Evolutionary conservation across 1,284 basidiomycete genomes (phyloP), one percentile per base, ranked within the genome.

Genomic region (Rhodotorula sp.): DNA sequence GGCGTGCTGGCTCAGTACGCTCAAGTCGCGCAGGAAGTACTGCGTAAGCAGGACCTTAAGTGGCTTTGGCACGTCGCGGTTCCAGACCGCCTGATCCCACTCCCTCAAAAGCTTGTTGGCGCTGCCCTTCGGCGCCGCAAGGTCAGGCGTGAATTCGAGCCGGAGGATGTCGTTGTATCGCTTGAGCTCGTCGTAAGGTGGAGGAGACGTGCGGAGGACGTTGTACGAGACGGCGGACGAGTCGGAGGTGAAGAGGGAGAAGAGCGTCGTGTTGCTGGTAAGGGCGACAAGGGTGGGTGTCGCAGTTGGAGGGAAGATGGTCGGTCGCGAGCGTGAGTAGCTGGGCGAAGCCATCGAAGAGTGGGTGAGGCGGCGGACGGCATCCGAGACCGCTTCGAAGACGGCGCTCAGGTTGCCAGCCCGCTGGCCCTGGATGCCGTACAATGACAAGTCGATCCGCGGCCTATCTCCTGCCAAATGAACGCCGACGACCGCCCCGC

Each of bases 11-110:
- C 50, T 15, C 22, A 74, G n/a, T 6, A 65, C 67, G 4, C 64
- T 70, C 57, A 74, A 31, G 47, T 74, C 73, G 20, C 73, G 51
- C 13, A 70, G 54, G 40, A 74, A 70, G 50, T 70, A 65, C 50
- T 64, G 34, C 51, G 73, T 68, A 18, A 74, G 44, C 24, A 65
- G 52, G 10, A 65, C 44, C 54, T 53, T 51, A 31, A 74, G 48
- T 16, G 37, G 51, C 37, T 58, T 62, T 30, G 73, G 70, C 18
- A 74, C 34, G 1, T 60, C 51, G 1, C 20, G 10, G 48, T 72
- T 72, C 64, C 71, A 74, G 28, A 30, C 40, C n/a, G 10, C 9
- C 37, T 70, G 68, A 28, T 66, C 59, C 59, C 57, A 72, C 34
- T 66, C 71, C 18, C 47, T 28, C 9, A 69, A 31, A 28, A 74